These are phyloP conservation scores for Thyridium curvatum DNA, from an alignment of 2,329 filamentous ascomycete genomes.

Conservation along the genomic window DNA sequence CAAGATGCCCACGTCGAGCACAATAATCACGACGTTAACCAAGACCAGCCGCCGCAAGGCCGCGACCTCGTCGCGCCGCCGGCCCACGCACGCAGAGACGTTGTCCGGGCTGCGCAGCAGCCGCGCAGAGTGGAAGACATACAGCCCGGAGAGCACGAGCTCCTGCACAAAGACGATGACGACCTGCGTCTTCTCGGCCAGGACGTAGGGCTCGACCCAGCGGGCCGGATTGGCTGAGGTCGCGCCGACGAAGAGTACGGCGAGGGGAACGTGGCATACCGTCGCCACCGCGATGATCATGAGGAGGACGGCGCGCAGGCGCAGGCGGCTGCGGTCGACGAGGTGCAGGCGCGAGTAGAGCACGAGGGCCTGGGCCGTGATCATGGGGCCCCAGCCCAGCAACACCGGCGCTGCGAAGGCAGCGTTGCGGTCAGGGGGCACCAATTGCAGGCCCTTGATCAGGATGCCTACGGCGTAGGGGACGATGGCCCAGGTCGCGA, in stretches of 20 bases:
- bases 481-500: conserved; percentile 1
- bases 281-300: conserved; percentile 53
- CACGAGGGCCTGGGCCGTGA: conserved; percentile 55
- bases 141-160: conserved; percentile 43
- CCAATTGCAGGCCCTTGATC: background rate
- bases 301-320: conserved; percentile 41
- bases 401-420: background rate
- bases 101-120: conserved; percentile 36
- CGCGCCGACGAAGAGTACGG: conserved; percentile 47
- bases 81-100: conserved; percentile 19
- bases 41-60: conserved; percentile 41
- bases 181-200: conserved; percentile 50
- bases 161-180: conserved; percentile 51
- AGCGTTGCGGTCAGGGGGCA: too few species aligned
- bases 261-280: conserved; percentile 45
- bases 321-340: conserved; percentile 41
- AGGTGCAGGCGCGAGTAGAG: conserved; percentile 58
- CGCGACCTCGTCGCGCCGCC: conserved; percentile 19
- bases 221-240: conserved; percentile 27
- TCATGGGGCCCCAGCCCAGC: conserved; percentile 47
- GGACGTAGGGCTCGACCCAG: conserved; percentile 31
- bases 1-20: conserved; percentile 26
- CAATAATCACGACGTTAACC: conserved; percentile 34
- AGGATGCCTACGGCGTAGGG: conserved; percentile 1
- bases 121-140: conserved; percentile 45